phyloP scores from a whole-genome alignment of 495 filamentous ascomycete genomes.

The Penicillium chermesinum region DNA sequence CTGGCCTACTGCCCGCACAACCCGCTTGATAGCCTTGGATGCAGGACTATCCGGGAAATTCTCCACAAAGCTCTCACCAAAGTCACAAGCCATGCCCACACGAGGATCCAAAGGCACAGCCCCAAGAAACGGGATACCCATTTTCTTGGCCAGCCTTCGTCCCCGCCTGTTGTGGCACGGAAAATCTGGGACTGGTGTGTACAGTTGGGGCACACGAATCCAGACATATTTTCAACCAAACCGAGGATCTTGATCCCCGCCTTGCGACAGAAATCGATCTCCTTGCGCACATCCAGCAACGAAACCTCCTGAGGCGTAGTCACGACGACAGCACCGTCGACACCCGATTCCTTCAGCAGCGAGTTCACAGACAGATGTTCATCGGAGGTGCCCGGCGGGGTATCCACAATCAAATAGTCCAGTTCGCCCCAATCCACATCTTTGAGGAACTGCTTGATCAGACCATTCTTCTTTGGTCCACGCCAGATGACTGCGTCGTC shows the following conservation, averaged over 20 bases:
- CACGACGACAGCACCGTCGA: slow-evolving; percentile 89
- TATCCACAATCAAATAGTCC: slow-evolving; percentile 90
- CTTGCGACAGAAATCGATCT: slow-evolving; percentile 95
- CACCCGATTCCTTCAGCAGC: slow-evolving; percentile 77
- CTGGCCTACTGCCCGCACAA: slow-evolving; percentile 64
- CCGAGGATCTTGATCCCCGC: slow-evolving; percentile 85
- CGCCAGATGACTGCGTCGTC: slow-evolving; percentile 97
- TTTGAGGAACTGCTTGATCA: slow-evolving; percentile 96
- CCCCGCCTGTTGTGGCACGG: slow-evolving; percentile 88
- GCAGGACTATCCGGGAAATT: slow-evolving; percentile 88
- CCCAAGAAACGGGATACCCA: slow-evolving; percentile 80
- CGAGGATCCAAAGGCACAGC: slow-evolving; percentile 89
- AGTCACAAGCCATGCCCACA: slow-evolving; percentile 94
- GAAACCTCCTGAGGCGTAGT: slow-evolving; percentile 96
- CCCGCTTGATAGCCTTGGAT: slow-evolving; percentile 65
- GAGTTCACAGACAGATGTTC: slow-evolving; percentile 92
- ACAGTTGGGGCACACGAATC: slow-evolving; percentile 91
- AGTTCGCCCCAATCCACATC: slow-evolving; percentile 97
- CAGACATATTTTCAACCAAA: slow-evolving; percentile 95
- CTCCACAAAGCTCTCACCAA: slow-evolving; percentile 95
- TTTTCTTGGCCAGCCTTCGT: slow-evolving; percentile 70
- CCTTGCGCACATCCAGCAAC: slow-evolving; percentile 87
- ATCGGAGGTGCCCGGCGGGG: slow-evolving; percentile 89
- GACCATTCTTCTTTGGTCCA: slow-evolving; percentile 94
- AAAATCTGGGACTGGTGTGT: slow-evolving; percentile 80